Base-by-base conservation (phyloP, 2,329 filamentous ascomycete genomes). In the Talaromyces sp. region DNA sequence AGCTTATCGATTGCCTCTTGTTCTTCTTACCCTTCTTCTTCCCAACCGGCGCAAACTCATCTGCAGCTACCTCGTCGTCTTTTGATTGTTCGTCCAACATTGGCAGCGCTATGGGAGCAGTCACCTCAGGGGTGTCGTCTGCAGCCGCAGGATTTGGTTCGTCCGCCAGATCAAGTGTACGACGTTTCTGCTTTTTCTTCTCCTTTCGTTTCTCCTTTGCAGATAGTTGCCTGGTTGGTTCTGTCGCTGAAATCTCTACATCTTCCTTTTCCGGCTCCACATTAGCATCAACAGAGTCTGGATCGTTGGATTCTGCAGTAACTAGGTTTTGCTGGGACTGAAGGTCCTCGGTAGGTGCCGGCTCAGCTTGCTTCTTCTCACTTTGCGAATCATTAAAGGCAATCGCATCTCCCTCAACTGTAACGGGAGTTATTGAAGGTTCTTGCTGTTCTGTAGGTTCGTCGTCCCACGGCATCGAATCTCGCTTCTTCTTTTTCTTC, bases 1-100 rank as follows among this genome's bases (percentile, higher is more conserved):
- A 63, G 55, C 63, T 70, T 59, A 74, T 72, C 16, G 73, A 76
- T 42, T 72, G 72, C 64, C 71, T 75, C 65, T 75, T 76, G 33
- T 79, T 77, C 63, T 82, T 82, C 66, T 82, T 82, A 11, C 73
- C 78, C 66, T 81, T 83, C 68, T 80, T 77, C 57, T 78, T 73
- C 40, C 73, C 66, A 7, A 75, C 70, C 66, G 72, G 73, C 65
- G 68, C 71, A 28, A 70, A 69, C 37, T 48, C 56, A 28, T 60
- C 58, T 57, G 50, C 7, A 42, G 14, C 7, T 4, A 7, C 18
- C 14, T 44, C n/a, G 21, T 60, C n/a, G 12, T 67, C 66, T 33
- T 68, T 67, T 50, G 63, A 21, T 28, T 66, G 56, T 42, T 60
- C 58, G 21, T 68, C 67, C 42, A 68, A 67, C 46, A 58, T 31